Conservation (phyloP, 2,329 filamentous ascomycete genomes). For the Capronia coronata region DNA sequence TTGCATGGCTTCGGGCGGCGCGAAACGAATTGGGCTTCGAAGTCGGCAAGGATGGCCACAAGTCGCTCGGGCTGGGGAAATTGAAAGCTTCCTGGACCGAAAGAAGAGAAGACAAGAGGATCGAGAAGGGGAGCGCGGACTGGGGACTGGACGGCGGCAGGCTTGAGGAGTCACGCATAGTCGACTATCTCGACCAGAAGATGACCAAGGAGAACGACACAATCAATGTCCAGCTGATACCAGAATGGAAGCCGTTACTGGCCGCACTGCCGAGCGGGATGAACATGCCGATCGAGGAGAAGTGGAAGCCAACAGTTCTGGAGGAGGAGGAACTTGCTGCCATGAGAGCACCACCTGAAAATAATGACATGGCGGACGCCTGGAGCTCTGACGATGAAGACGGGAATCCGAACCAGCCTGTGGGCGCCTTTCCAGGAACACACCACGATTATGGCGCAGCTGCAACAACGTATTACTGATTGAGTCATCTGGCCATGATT, state of each 20-base stretch:
- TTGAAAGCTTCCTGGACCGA: slow-evolving; percentile 28
- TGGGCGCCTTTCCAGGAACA: slow-evolving; percentile 34
- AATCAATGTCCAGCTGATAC: slow-evolving; percentile 74
- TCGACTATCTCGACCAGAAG: slow-evolving; percentile 80
- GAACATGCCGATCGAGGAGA: slow-evolving; percentile 60
- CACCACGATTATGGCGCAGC: slow-evolving; percentile 20
- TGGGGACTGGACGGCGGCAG: slow-evolving; percentile 83
- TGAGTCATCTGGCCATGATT: too few species aligned
- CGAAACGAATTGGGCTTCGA: slow-evolving; percentile 46
- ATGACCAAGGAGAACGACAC: slow-evolving; percentile 94
- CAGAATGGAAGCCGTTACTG: slow-evolving; percentile 63
- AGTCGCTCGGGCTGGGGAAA: slow-evolving; percentile 24
- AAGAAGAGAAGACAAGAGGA: slow-evolving; percentile 53
- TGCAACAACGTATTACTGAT: slow-evolving; percentile 18
- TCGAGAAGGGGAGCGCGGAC: slow-evolving; percentile 55
- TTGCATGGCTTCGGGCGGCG: slow-evolving; percentile 79
- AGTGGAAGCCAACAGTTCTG: slow-evolving; percentile 58
- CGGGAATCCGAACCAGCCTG: slow-evolving; percentile 30
- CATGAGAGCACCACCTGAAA: slow-evolving; percentile 53
- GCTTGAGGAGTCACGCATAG: slow-evolving; percentile 74
- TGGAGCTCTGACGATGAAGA: slow-evolving; percentile 39
- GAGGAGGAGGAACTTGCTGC: slow-evolving; percentile 56
- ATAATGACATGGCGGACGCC: slow-evolving; percentile 36
- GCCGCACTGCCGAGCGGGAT: slow-evolving; percentile 79
- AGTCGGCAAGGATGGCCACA: slow-evolving; percentile 28